phyloP scores from a whole-genome alignment of 164 flowering plant genomes.

The Tetracentron sinense region DNA sequence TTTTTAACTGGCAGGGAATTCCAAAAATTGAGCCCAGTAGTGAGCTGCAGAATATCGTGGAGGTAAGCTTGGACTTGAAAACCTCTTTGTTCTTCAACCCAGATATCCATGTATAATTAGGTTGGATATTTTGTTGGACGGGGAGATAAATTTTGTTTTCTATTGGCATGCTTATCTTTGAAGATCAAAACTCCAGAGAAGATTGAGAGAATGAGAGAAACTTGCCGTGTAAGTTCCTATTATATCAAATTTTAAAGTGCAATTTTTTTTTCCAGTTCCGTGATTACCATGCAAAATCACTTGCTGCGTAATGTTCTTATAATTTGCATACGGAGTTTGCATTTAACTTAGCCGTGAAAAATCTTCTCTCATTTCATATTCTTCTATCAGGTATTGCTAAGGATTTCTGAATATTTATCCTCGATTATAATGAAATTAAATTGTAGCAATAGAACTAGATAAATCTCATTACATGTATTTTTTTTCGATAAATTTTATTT shows the following conservation, averaged over 20 bases:
- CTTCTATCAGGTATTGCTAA: no score
- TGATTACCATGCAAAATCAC: no score
- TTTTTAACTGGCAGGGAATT: slow-evolving; percentile 52
- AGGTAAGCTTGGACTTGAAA: slow-evolving; percentile 44
- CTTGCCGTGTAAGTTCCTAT: slow-evolving; percentile 60
- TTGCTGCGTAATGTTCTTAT: no score
- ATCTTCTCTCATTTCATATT: no score
- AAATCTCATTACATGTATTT: no score
- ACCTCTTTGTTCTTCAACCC: not conserved
- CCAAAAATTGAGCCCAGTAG: slow-evolving; percentile 88
- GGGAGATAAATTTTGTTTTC: slow-evolving; percentile 5
- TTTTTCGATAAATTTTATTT: no score
- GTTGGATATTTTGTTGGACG: not conserved
- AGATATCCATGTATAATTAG: not conserved
- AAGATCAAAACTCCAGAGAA: slow-evolving; percentile 86
- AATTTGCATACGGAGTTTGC: no score
- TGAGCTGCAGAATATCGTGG: slow-evolving; percentile 80
- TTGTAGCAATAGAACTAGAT: no score
- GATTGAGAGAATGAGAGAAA: slow-evolving; percentile 83
- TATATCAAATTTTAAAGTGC: not conserved
- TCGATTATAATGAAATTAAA: no score
- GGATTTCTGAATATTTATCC: no score
- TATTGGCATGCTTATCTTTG: slow-evolving; percentile 16
- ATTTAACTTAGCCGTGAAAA: no score
- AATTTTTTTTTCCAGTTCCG: not conserved